Base-by-base conservation (phyloP, 441 rosid species). In the Eruca vesicaria region DNA sequence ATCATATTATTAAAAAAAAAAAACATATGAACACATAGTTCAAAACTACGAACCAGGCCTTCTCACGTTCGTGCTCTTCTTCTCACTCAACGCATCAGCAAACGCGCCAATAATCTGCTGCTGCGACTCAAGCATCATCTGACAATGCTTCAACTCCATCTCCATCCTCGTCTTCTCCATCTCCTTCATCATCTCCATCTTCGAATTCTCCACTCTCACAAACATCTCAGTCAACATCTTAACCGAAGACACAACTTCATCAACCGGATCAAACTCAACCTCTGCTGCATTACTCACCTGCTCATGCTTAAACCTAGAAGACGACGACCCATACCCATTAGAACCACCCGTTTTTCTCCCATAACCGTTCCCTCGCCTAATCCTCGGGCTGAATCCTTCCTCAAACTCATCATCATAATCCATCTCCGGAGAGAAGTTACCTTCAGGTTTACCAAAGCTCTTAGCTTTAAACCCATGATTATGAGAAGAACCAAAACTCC, bases 151-250 rank as follows among this genome's bases (percentile, higher is more conserved):
- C 83, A 84, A 72, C 83, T 89, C 89, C 83, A 81, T 84, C 74
- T 87, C 89, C 92, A 89, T 92, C 73, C 89, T 79, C 78, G 82
- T 77, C 80, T 85, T 87, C 84, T 90, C 94, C 41, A 87, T 83
- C 81, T 90, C 94, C 78, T 77, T 86, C 73, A 87, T 85, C 94
- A 90, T 86, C 63, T 92, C 90, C 86, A 90, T 84, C 86, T 92
- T 90, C 84, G 85, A 86, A 86, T 82, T 84, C 87, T 90, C 96
- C 69, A 87, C 82, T 78, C 81, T 83, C 78, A 84, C 81, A 81
- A 90, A 90, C 80, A 81, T 81, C 32, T 87, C 87, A 2, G 88
- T 81, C 76, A 85, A 73, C 74, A 82, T 43, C 71, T 83, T 88
- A 26, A 90, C 81, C 2, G 97, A 87, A 12, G 89, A 78, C 31